phyloP scores from a whole-genome alignment of 768 basidiomycete species.

The Harrya chromipes region DNA sequence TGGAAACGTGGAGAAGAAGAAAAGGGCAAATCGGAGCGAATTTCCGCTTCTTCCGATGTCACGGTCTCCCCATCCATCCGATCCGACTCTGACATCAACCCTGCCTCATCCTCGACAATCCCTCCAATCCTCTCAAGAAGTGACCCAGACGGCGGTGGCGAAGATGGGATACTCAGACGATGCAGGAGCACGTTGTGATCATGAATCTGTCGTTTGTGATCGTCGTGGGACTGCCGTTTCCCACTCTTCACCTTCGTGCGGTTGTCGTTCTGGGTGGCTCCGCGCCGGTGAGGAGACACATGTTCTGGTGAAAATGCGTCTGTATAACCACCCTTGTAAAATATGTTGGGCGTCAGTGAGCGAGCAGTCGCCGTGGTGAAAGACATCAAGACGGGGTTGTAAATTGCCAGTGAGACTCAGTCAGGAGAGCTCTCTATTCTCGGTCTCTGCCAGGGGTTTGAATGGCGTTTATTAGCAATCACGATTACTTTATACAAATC shows the following conservation, averaged over 20 bases:
- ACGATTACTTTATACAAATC: no score
- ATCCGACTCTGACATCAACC: not conserved
- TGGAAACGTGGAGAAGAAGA: constrained; percentile 7
- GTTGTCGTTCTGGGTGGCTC: not conserved
- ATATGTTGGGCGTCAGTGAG: not conserved
- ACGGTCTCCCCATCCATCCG: constrained; percentile 7
- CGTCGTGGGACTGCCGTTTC: not conserved
- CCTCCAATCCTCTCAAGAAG: constrained; percentile 23
- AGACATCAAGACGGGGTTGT: not conserved
- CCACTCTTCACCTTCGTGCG: constrained; percentile 5
- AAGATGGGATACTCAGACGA: constrained; percentile 15
- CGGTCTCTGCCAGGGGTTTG: not conserved
- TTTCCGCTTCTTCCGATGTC: not conserved
- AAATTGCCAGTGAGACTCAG: not conserved
- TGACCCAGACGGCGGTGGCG: constrained; percentile 4
- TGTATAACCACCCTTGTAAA: constrained; percentile 1
- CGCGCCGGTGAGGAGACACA: constrained; percentile 1
- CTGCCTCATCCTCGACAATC: constrained; percentile 1
- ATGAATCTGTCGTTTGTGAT: constrained; percentile 1
- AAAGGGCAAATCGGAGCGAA: not conserved
- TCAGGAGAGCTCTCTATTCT: not conserved
- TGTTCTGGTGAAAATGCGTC: not conserved
- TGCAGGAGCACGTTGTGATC: constrained; percentile 5
- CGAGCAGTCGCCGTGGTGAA: not conserved
- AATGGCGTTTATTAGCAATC: constrained; percentile 7